Base-by-base conservation (phyloP, 768 basidiomycete species). In the Boletus rex-veris region DNA sequence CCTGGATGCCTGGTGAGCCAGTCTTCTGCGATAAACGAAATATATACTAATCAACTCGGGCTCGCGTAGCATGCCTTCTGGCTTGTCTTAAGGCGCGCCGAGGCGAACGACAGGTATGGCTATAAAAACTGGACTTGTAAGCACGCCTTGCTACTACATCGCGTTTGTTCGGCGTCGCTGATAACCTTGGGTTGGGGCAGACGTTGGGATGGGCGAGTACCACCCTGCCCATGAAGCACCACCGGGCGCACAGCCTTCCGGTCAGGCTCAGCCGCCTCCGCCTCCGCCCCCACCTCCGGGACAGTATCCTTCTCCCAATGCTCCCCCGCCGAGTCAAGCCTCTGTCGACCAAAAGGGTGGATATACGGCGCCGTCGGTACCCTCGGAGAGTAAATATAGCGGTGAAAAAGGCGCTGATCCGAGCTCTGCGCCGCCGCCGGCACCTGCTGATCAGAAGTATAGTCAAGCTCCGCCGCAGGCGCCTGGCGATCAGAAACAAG, bases 71-170 rank as follows among this genome's bases (percentile, higher is more conserved):
- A 93, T 63, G 90, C 90, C 1, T 86, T 91, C 71, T 93, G 88
- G 88, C 76, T 95, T 50, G 85, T 93, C 43, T 85, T 91, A 72
- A 85, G 77, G 79, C 86, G 86, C 74, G 81, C 88, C 74, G 78
- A 89, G 56, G 90, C 89, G 0, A 87, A 90, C 64, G 84, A 88
- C 54, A 75, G 9, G 43, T 68, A 60, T 11, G 66, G 66, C 0
- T 35, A 52, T 39, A 50, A 45, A 8, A 62, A 68, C 24, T 68
- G 67, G 63, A 54, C 39, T 3, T 69, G 64, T 69, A 28, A 62
- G 66, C 10, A 31, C 9, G 5, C 14, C 10, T 28, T 16, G 15
- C 10, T 11, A 2, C 10, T 19, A 8, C 8, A 11, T 30, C 15
- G 19, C n/a, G 36, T 33, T 40, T 8, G 11, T 14, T 21, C 9